A percentile compares a stretch with the other conserved stretches of the same genome.
These are phyloP conservation scores for Hypocreales sp. DNA, from an alignment of 2,329 filamentous ascomycete species.

Conservation along the genomic window DNA sequence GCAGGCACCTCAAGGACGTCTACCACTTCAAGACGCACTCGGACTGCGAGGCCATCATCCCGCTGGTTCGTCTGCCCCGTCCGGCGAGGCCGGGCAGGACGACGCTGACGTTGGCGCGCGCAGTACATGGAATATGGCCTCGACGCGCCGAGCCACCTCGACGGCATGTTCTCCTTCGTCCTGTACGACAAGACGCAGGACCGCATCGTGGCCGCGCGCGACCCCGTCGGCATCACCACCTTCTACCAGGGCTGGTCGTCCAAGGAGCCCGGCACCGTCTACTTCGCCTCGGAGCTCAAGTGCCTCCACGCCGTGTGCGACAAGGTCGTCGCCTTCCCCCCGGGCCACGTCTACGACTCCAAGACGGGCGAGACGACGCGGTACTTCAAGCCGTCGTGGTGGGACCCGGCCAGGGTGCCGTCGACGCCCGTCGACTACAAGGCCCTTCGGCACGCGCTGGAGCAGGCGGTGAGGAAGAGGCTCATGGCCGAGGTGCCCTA, in stretches of 20 bases:
- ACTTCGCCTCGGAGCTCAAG: conserved; percentile 96
- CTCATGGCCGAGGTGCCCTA: conserved; percentile 99
- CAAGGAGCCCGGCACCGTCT: conserved; percentile 66
- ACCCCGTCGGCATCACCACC: conserved; percentile 93
- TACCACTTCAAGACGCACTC: conserved; percentile 99
- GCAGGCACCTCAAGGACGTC: conserved; percentile 66
- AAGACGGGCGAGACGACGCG: conserved; percentile 70
- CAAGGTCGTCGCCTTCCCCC: conserved; percentile 85
- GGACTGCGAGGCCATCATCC: conserved; percentile 98
- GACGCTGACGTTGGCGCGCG: no score
- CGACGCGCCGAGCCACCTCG: conserved; percentile 82
- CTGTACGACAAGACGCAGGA: conserved; percentile 92
- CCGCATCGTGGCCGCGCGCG: conserved; percentile 82
- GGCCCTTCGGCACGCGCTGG: conserved; percentile 63
- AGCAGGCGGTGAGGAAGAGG: conserved; percentile 86
- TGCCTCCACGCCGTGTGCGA: conserved; percentile 87
- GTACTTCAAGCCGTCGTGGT: conserved; percentile 89
- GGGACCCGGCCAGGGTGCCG: conserved; percentile 68
- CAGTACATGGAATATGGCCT: conserved; percentile 87
- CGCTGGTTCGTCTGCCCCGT: conserved; percentile 48
- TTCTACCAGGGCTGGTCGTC: conserved; percentile 93
- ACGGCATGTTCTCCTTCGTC: conserved; percentile 99
- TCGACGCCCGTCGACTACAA: conserved; percentile 71
- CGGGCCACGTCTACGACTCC: conserved; percentile 92
- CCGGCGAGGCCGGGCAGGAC: no score